A percentile compares a stretch with the other conserved stretches of the same genome.
phyloP scores from a whole-genome alignment of 192 early-diverging fungal genomes.

The Coemansia asiatica region DNA sequence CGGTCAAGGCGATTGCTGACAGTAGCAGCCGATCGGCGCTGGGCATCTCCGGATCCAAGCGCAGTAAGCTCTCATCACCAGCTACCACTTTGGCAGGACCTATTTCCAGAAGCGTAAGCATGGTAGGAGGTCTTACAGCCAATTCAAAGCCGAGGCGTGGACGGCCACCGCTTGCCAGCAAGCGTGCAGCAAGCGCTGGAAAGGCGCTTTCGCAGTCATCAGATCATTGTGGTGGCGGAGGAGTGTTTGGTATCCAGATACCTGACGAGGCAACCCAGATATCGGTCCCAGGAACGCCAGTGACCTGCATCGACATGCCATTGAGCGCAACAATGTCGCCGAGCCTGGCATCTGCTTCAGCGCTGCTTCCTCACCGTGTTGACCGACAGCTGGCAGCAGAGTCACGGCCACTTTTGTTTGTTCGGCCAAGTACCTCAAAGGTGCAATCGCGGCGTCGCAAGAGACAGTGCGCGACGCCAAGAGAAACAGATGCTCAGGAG shows the following conservation, averaged over 20 bases:
- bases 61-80: background rate
- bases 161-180: conserved; percentile 1
- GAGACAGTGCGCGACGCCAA: conserved; percentile 37
- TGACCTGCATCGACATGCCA: background rate
- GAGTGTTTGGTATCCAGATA: background rate
- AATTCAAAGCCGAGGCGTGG: conserved; percentile 1
- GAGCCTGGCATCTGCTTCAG: conserved; percentile 4
- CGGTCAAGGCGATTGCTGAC: background rate
- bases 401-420: conserved; percentile 48
- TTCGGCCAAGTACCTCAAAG: conserved; percentile 36
- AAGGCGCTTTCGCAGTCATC: background rate
- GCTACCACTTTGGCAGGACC: background rate
- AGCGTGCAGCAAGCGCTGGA: background rate
- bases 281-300: background rate
- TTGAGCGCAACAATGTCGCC: background rate
- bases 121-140: background rate
- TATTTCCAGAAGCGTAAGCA: background rate
- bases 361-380: conserved; percentile 44
- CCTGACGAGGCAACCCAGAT: background rate
- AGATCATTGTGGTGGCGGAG: background rate
- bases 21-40: background rate
- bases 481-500: background rate
- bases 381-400: conserved; percentile 49
- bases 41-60: background rate
- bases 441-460: conserved; percentile 39